Conservation (phyloP, 257 asterid genomes). For the Solanum gracilifrons region DNA sequence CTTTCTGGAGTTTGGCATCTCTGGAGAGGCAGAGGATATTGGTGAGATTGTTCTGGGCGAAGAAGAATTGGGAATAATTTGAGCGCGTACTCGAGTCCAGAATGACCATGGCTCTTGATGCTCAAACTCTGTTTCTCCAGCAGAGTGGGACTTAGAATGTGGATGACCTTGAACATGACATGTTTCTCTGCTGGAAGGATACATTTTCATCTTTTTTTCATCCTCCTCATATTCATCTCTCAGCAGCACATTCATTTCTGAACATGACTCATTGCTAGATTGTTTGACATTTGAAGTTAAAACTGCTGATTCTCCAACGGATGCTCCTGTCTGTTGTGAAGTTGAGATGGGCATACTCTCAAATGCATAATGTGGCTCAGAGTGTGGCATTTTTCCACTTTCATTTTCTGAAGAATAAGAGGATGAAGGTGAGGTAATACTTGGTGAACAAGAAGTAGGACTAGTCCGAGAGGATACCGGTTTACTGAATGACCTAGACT, state of each 20-base stretch:
- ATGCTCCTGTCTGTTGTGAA: background rate
- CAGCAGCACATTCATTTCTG: background rate
- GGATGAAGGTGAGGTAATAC: background rate
- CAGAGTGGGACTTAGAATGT: slow-evolving; percentile 47
- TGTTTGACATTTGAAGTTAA: background rate
- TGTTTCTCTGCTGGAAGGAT: slow-evolving; percentile 12
- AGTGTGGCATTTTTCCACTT: background rate
- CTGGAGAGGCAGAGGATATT: slow-evolving; percentile 23
- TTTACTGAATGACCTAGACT: background rate
- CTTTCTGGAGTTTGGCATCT: slow-evolving; percentile 5
- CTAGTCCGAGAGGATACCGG: background rate
- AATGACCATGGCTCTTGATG: slow-evolving; percentile 23
- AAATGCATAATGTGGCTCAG: background rate
- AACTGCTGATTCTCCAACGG: background rate
- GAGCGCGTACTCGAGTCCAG: slow-evolving; percentile 5
- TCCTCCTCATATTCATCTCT: background rate
- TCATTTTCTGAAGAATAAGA: background rate
- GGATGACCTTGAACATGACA: slow-evolving; percentile 4
- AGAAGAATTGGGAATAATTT: slow-evolving; percentile 1
- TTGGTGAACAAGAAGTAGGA: background rate
- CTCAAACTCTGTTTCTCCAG: slow-evolving; percentile 45
- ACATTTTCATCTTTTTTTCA: background rate
- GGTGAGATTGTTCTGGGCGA: background rate
- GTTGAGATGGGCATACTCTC: background rate
- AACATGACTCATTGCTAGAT: background rate